Evolutionary conservation across 768 basidiomycete species (phyloP).

Genomic region (Pulveroboletus sp.): DNA sequence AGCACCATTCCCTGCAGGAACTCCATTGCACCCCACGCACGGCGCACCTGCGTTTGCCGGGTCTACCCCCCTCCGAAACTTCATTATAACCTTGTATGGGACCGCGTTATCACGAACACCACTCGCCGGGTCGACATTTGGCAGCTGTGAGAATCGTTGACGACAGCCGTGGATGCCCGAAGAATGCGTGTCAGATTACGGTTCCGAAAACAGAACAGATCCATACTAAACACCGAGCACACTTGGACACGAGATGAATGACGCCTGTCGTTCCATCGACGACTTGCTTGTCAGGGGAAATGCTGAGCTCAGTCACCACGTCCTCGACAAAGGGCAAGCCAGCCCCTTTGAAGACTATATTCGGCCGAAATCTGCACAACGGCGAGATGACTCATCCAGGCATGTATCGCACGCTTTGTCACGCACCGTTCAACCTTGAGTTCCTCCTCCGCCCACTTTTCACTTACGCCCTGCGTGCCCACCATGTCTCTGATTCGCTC

Average conservation of each 20-base stretch:
- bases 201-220: slow-evolving; percentile 18
- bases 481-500: slow-evolving; percentile 42
- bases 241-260: slow-evolving; percentile 62
- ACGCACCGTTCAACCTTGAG: slow-evolving; percentile 57
- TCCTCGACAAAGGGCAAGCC: slow-evolving; percentile 72
- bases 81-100: slow-evolving; percentile 71
- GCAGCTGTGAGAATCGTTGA: slow-evolving; percentile 44
- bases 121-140: slow-evolving; percentile 63
- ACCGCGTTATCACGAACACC: slow-evolving; percentile 67
- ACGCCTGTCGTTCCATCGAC: slow-evolving; percentile 12
- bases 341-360: slow-evolving; percentile 62
- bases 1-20: slow-evolving; percentile 45
- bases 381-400: neutral
- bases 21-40: slow-evolving; percentile 66
- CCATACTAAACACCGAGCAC: slow-evolving; percentile 64
- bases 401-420: neutral
- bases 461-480: slow-evolving; percentile 44
- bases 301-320: slow-evolving; percentile 54
- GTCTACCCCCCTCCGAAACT: slow-evolving; percentile 61
- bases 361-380: slow-evolving; percentile 62
- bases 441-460: slow-evolving; percentile 48
- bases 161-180: neutral
- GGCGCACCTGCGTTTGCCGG: slow-evolving; percentile 44
- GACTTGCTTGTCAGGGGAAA: slow-evolving; percentile 36
- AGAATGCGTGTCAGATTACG: neutral